These are phyloP conservation scores for Nicotiana tomentosiformis DNA, from an alignment of 257 asterid genomes.

Conservation along the genomic window DNA sequence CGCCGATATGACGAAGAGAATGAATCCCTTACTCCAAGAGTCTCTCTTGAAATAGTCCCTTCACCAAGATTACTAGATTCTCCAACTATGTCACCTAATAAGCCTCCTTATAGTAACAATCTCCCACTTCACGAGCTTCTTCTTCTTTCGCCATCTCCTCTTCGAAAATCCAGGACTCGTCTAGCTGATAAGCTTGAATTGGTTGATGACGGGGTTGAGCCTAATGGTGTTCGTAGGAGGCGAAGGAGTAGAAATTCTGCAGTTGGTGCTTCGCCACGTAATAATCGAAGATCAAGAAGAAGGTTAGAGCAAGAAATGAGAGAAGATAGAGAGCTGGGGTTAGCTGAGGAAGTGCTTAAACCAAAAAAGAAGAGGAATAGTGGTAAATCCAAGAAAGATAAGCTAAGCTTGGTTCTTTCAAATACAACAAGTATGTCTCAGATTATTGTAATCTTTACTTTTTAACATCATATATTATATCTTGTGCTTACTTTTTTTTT, in stretches of 20 bases:
- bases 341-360: slow-evolving; percentile 55
- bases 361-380: slow-evolving; percentile 60
- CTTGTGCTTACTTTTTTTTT: background rate
- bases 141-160: slow-evolving; percentile 64
- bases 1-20: slow-evolving; percentile 42
- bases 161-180: slow-evolving; percentile 44
- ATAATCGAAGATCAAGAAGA: slow-evolving; percentile 56
- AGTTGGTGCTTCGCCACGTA: slow-evolving; percentile 49
- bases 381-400: slow-evolving; percentile 50
- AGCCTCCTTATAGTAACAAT: slow-evolving; percentile 36
- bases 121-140: slow-evolving; percentile 58
- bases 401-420: slow-evolving; percentile 32
- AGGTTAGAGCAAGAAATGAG: slow-evolving; percentile 58
- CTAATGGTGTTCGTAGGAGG: slow-evolving; percentile 35
- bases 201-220: slow-evolving; percentile 48
- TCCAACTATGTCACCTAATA: slow-evolving; percentile 42
- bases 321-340: slow-evolving; percentile 55
- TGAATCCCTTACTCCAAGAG: slow-evolving; percentile 39
- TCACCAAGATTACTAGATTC: slow-evolving; percentile 41
- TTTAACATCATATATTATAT: background rate
- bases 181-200: slow-evolving; percentile 38
- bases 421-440: slow-evolving; percentile 45
- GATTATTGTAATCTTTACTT: background rate
- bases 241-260: slow-evolving; percentile 39
- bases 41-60: slow-evolving; percentile 70